These are phyloP conservation scores for Hemisphaericaspora xylofermentans DNA, from an alignment of 1,139 yeast species.

Conservation along the genomic window DNA sequence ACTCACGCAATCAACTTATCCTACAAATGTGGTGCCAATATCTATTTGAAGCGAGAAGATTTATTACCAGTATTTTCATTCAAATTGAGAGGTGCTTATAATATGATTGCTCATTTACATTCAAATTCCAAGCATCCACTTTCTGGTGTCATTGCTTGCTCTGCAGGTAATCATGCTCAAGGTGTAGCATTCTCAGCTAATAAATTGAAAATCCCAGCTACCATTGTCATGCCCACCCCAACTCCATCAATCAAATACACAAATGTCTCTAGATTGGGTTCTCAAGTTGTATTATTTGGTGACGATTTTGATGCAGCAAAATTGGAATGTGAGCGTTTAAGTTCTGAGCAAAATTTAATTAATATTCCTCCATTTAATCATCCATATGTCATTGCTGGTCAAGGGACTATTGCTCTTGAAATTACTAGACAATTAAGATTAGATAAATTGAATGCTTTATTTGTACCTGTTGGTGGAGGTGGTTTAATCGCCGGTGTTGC, in stretches of 20 bases:
- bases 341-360: constrained; percentile 68
- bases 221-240: constrained; percentile 97
- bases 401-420: constrained; percentile 96
- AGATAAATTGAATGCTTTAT: constrained; percentile 79
- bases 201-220: constrained; percentile 82
- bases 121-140: constrained; percentile 55
- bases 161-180: constrained; percentile 99
- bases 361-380: constrained; percentile 97
- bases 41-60: constrained; percentile 86
- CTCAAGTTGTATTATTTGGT: constrained; percentile 90
- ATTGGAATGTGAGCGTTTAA: constrained; percentile 75
- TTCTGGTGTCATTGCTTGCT: constrained; percentile 94
- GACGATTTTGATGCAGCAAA: constrained; percentile 94
- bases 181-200: constrained; percentile 95
- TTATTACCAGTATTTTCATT: constrained; percentile 92
- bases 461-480: constrained; percentile 96
- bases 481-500: constrained; percentile 92
- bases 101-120: constrained; percentile 88
- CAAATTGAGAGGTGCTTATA: constrained; percentile 95
- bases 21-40: constrained; percentile 68
- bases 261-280: constrained; percentile 88
- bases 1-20: constrained; percentile 75
- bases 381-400: constrained; percentile 99
- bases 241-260: constrained; percentile 93
- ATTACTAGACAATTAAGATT: constrained; percentile 80